Evolutionary conservation across 345 rosid species (phyloP).

Genomic region (Physaria fendleri): DNA sequence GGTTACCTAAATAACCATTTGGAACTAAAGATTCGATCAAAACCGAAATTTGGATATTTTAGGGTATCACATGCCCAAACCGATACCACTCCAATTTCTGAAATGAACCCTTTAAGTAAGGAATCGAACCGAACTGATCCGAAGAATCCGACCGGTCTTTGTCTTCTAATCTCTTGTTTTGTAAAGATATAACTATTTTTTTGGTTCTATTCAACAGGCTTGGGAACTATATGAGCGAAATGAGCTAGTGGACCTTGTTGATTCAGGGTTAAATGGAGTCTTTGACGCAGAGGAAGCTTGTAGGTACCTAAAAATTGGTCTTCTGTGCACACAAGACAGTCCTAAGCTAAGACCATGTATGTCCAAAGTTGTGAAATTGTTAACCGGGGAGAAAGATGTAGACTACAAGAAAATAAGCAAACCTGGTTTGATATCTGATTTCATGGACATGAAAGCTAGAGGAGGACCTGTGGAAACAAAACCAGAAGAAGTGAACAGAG

Average conservation of each 20-base stretch:
- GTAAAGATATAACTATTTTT: conserved; percentile 1
- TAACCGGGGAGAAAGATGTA: conserved; percentile 42
- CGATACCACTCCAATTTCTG: too few relatives aligned
- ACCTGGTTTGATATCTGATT: conserved; percentile 73
- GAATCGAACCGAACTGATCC: too few relatives aligned
- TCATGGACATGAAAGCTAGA: conserved; percentile 72
- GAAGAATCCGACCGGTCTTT: too few relatives aligned
- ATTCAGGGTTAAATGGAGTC: conserved; percentile 41
- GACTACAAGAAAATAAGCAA: conserved; percentile 37
- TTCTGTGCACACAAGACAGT: conserved; percentile 75
- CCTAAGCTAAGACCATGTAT: conserved; percentile 67
- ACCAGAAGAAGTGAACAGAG: conserved; percentile 15
- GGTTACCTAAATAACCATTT: too few relatives aligned
- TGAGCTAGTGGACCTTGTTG: conserved; percentile 64
- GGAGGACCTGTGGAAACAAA: conserved; percentile 23
- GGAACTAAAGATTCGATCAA: too few relatives aligned
- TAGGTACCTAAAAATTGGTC: conserved; percentile 53
- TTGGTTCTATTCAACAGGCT: conserved; percentile 51
- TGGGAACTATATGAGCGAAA: conserved; percentile 72
- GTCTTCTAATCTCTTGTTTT: too few relatives aligned
- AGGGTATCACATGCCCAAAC: too few relatives aligned
- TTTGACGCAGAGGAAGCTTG: conserved; percentile 77
- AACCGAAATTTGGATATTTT: too few relatives aligned
- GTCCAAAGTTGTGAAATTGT: conserved; percentile 58
- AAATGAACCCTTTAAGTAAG: too few relatives aligned